Conservation (phyloP, 1,139 yeast species). For the Hemisphaericaspora subhashii region DNA sequence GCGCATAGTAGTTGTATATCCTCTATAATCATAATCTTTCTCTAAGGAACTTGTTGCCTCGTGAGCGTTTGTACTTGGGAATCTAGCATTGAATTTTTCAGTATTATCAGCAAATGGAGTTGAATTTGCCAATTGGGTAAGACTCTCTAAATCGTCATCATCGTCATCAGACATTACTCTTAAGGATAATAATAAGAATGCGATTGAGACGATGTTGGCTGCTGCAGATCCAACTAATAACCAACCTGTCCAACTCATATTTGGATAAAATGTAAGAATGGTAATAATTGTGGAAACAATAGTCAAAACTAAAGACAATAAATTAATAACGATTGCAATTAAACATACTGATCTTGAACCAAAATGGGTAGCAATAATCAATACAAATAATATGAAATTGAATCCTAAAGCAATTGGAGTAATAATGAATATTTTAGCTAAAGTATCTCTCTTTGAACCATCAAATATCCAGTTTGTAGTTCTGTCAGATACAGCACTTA, state of each 20-base stretch:
- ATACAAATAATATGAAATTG: slow-evolving; percentile 48
- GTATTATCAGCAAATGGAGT: neutral
- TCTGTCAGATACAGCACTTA: slow-evolving; percentile 20
- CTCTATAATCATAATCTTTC: slow-evolving; percentile 31
- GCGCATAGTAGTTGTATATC: slow-evolving; percentile 7
- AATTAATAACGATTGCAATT: slow-evolving; percentile 28
- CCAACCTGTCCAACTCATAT: slow-evolving; percentile 71
- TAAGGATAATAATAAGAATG: slow-evolving; percentile 26
- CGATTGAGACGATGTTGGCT: slow-evolving; percentile 41
- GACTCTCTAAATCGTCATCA: slow-evolving; percentile 19
- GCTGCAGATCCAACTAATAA: slow-evolving; percentile 65
- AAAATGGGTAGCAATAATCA: slow-evolving; percentile 35
- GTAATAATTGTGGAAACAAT: slow-evolving; percentile 54
- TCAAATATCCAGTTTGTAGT: slow-evolving; percentile 28
- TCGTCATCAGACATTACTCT: slow-evolving; percentile 17
- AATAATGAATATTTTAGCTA: slow-evolving; percentile 71
- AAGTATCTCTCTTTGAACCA: slow-evolving; percentile 52
- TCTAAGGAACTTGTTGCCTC: slow-evolving; percentile 20
- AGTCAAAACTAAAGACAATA: slow-evolving; percentile 52
- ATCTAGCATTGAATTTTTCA: neutral
- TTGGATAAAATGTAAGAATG: slow-evolving; percentile 60
- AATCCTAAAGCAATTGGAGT: slow-evolving; percentile 84
- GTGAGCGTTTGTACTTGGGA: neutral
- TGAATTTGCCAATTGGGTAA: neutral
- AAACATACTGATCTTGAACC: slow-evolving; percentile 19